Conservation (phyloP, 352 stramenopile species). For the Globisporangium camurandrum region DNA sequence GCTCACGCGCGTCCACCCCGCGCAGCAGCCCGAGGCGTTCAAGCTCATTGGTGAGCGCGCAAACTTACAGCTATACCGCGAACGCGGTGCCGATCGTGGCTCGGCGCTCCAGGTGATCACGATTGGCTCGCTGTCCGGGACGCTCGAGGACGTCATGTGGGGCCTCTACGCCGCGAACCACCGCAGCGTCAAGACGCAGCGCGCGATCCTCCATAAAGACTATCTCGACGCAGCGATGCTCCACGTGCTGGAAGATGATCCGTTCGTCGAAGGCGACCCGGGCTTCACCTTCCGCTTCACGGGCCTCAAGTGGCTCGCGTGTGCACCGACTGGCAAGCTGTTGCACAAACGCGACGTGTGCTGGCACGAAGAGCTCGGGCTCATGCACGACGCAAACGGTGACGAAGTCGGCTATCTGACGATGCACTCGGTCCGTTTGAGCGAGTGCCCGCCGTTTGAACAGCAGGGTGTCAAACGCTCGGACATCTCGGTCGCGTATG, state of each 20-base stretch:
- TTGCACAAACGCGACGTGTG: conserved; percentile 61
- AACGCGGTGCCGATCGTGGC: conserved; percentile 40
- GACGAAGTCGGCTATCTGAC: conserved; percentile 53
- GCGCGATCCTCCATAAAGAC: conserved; percentile 50
- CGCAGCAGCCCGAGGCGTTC: conserved; percentile 42
- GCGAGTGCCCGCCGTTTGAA: conserved; percentile 51
- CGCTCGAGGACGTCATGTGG: conserved; percentile 56
- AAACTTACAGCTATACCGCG: conserved; percentile 47
- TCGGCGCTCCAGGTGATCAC: conserved; percentile 42
- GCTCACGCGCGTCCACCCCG: conserved; percentile 42
- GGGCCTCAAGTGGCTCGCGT: conserved; percentile 58
- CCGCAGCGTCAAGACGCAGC: conserved; percentile 46
- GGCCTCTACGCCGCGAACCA: conserved; percentile 44
- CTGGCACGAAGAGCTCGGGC: conserved; percentile 53
- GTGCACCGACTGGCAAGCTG: conserved; percentile 33
- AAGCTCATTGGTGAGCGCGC: conserved; percentile 48
- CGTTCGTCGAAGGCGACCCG: conserved; percentile 40
- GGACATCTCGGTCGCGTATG: conserved; percentile 48
- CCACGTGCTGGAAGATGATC: conserved; percentile 46
- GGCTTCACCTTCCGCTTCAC: conserved; percentile 44
- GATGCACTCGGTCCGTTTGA: conserved; percentile 45
- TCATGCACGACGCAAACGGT: conserved; percentile 36
- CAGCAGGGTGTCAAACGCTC: conserved; percentile 46
- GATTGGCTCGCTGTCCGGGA: conserved; percentile 36
- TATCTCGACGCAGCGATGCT: conserved; percentile 50